These are phyloP conservation scores for Xylariaceae sp. DNA, from an alignment of 2,329 filamentous ascomycete genomes.

Conservation along the genomic window DNA sequence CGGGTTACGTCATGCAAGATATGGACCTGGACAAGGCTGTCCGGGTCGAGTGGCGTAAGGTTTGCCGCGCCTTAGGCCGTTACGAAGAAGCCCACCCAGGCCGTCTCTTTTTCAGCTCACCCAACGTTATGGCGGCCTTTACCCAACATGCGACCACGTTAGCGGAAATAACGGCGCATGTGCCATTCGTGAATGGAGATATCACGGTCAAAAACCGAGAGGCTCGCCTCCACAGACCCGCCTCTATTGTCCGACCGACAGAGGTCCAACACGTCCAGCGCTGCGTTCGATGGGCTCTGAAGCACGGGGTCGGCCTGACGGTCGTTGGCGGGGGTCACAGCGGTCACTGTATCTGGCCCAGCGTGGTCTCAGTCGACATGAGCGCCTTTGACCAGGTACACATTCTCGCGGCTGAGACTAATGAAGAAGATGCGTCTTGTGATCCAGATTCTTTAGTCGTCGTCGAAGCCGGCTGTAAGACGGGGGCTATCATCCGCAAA, in stretches of 20 bases:
- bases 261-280: slow-evolving; percentile 56
- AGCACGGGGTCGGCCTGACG: slow-evolving; percentile 53
- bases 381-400: slow-evolving; percentile 58
- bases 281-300: slow-evolving; percentile 63
- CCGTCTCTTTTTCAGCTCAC: slow-evolving; percentile 56
- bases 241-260: slow-evolving; percentile 54
- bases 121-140: slow-evolving; percentile 59
- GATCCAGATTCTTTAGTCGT: slow-evolving; percentile 50
- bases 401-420: slow-evolving; percentile 42
- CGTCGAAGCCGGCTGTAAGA: slow-evolving; percentile 62
- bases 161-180: slow-evolving; percentile 49
- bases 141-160: slow-evolving; percentile 52
- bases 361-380: slow-evolving; percentile 66
- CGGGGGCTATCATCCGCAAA: slow-evolving; percentile 58
- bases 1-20: slow-evolving; percentile 51
- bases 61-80: slow-evolving; percentile 57
- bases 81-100: slow-evolving; percentile 45
- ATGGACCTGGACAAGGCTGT: slow-evolving; percentile 41
- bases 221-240: slow-evolving; percentile 52
- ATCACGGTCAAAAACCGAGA: slow-evolving; percentile 58
- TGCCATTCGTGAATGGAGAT: slow-evolving; percentile 45
- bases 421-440: slow-evolving; percentile 27
- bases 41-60: slow-evolving; percentile 53
- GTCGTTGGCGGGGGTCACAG: slow-evolving; percentile 66
- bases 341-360: slow-evolving; percentile 61